These are phyloP conservation scores for Cordyceps cicadae DNA, from an alignment of 2,329 filamentous ascomycete genomes.

Conservation along the genomic window DNA sequence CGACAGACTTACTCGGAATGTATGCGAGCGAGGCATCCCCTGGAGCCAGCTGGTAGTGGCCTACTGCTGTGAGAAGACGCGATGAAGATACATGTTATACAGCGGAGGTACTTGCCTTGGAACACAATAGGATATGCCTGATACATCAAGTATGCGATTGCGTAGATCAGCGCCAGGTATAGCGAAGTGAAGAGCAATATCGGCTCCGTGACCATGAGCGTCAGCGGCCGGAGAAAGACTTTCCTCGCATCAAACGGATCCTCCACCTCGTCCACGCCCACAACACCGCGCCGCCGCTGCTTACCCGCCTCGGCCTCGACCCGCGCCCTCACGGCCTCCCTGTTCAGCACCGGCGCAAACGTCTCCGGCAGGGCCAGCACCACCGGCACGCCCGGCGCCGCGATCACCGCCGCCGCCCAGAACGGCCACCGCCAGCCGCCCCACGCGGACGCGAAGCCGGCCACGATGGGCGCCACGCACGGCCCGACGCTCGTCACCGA, in stretches of 20 bases:
- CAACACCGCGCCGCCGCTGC: conserved; percentile 28
- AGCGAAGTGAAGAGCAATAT: conserved; percentile 40
- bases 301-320: conserved; percentile 32
- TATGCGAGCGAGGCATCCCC: conserved; percentile 40
- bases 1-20: conserved; percentile 35
- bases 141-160: conserved; percentile 45
- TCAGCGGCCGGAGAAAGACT: conserved; percentile 41
- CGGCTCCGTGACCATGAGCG: conserved; percentile 39
- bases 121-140: conserved; percentile 44
- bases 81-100: not conserved
- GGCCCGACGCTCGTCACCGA: conserved; percentile 25
- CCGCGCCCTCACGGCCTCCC: conserved; percentile 34
- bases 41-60: conserved; percentile 35
- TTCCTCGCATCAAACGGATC: conserved; percentile 30
- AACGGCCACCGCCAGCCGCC: conserved; percentile 34
- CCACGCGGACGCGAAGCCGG: conserved; percentile 35
- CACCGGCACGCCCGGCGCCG: conserved; percentile 21
- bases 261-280: conserved; percentile 25
- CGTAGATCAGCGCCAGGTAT: conserved; percentile 43
- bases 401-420: conserved; percentile 29
- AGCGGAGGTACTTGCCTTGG: conserved; percentile 18
- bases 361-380: conserved; percentile 35
- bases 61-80: conserved; percentile 4
- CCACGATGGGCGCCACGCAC: conserved; percentile 43
- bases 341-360: conserved; percentile 43